Percentiles rank a stretch among this genome's conserved stretches.
Conservation (phyloP, 1,284 basidiomycete genomes). For the Ceratobasidium sp. region DNA sequence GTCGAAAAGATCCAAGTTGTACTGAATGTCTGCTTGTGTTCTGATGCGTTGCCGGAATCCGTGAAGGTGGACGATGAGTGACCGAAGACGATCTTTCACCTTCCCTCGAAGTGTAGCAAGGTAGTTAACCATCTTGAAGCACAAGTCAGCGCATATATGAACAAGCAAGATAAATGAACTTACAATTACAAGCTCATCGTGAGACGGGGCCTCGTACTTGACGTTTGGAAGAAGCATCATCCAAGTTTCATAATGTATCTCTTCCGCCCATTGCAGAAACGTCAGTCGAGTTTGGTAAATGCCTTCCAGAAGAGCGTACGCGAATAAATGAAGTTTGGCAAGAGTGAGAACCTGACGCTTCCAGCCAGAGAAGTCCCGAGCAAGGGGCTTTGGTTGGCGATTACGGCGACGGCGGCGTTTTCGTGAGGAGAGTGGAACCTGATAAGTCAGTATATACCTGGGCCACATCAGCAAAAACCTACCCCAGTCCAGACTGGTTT, state of each 20-base stretch:
- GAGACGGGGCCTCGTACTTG: not conserved
- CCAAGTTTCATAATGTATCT: constrained; percentile 24
- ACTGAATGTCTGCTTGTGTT: constrained; percentile 2
- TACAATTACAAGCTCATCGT: constrained; percentile 10
- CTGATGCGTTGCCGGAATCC: not conserved
- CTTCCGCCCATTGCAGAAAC: constrained; percentile 4
- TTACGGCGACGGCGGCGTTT: not conserved
- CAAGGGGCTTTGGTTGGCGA: constrained; percentile 33
- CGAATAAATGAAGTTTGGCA: constrained; percentile 27
- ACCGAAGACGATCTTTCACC: not conserved
- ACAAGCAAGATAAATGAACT: not conserved
- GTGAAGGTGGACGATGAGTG: not conserved
- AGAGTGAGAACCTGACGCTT: not conserved
- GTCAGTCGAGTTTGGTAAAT: constrained; percentile 8
- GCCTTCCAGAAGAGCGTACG: not conserved
- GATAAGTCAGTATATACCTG: too few relatives aligned
- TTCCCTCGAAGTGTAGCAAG: constrained; percentile 28
- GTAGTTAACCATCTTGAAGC: constrained; percentile 7
- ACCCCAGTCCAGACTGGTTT: too few relatives aligned
- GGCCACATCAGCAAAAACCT: too few relatives aligned
- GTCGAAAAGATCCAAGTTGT: constrained; percentile 10
- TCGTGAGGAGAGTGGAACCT: too few relatives aligned
- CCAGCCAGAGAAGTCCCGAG: constrained; percentile 12
- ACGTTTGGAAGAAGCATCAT: not conserved
- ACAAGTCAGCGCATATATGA: not conserved